phyloP scores from a whole-genome alignment of 139 green algal species.

The Deuterostichococcus epilithicus region DNA sequence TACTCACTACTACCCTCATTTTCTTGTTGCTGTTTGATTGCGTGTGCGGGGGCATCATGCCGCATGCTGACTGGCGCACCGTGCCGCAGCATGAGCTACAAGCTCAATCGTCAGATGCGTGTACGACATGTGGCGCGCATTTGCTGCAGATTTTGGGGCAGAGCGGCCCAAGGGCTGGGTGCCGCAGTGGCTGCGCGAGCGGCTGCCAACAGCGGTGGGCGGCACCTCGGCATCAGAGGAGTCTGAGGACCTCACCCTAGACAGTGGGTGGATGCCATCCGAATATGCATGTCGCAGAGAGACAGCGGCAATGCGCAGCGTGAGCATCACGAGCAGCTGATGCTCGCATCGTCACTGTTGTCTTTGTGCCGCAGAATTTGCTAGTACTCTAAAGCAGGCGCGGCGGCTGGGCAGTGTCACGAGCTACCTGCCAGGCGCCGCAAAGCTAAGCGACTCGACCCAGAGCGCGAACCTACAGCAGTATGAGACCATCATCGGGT shows the following conservation, averaged over 20 bases:
- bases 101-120: too few species aligned
- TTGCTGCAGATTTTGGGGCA: too few species aligned
- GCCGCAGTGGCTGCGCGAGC: background rate
- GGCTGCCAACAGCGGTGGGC: background rate
- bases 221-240: background rate
- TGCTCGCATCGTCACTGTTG: background rate
- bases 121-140: too few species aligned
- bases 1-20: too few species aligned
- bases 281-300: background rate
- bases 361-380: background rate
- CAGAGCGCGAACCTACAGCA: background rate
- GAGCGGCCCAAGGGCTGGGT: background rate
- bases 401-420: background rate
- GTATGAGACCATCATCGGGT: background rate
- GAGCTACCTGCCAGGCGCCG: background rate
- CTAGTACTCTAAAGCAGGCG: background rate
- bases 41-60: too few species aligned
- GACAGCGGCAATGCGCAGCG: background rate
- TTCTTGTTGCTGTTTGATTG: too few species aligned
- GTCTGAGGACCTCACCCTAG: background rate
- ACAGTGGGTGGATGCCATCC: background rate
- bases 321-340: too few species aligned
- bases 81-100: too few species aligned
- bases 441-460: background rate
- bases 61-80: too few species aligned